Evolutionary conservation across 2,329 filamentous ascomycete species (phyloP).

Genomic region (Stromatinia cepivora): DNA sequence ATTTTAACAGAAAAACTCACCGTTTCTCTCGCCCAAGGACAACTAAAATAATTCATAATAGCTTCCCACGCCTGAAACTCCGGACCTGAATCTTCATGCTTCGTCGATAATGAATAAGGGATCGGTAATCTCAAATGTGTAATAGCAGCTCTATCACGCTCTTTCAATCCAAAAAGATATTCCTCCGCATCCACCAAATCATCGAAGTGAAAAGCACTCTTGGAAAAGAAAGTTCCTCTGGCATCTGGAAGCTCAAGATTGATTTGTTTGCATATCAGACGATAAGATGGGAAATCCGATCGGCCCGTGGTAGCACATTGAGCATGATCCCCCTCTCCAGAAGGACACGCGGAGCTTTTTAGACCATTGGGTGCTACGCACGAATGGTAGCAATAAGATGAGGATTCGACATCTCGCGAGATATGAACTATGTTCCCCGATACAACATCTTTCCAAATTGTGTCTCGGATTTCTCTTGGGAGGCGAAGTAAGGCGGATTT

Average conservation of each 20-base stretch:
- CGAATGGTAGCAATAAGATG: neutral
- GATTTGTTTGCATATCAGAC: constrained; percentile 31
- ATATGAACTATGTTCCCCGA: constrained; percentile 28
- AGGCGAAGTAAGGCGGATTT: neutral
- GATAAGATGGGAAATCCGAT: constrained; percentile 21
- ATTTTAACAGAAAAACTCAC: constrained; percentile 24
- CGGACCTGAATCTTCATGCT: too few relatives aligned
- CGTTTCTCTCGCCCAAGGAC: constrained; percentile 29
- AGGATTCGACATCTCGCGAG: neutral
- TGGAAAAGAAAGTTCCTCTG: constrained; percentile 23
- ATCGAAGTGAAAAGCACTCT: constrained; percentile 33
- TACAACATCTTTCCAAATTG: constrained; percentile 28
- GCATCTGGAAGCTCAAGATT: constrained; percentile 25
- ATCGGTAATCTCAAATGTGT: constrained; percentile 28
- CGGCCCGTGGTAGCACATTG: constrained; percentile 20
- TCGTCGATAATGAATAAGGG: constrained; percentile 10
- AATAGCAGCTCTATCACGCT: constrained; percentile 27
- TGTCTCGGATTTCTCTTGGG: constrained; percentile 26
- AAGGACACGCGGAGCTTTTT: constrained; percentile 24
- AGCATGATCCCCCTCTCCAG: constrained; percentile 27
- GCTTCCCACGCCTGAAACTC: constrained; percentile 21
- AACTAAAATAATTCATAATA: constrained; percentile 33
- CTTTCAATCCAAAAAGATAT: constrained; percentile 30
- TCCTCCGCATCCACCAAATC: constrained; percentile 24
- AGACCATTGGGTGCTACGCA: constrained; percentile 10